Evolutionary conservation across 2,329 filamentous ascomycete genomes (phyloP).

Genomic region (Aspergillus niger): DNA sequence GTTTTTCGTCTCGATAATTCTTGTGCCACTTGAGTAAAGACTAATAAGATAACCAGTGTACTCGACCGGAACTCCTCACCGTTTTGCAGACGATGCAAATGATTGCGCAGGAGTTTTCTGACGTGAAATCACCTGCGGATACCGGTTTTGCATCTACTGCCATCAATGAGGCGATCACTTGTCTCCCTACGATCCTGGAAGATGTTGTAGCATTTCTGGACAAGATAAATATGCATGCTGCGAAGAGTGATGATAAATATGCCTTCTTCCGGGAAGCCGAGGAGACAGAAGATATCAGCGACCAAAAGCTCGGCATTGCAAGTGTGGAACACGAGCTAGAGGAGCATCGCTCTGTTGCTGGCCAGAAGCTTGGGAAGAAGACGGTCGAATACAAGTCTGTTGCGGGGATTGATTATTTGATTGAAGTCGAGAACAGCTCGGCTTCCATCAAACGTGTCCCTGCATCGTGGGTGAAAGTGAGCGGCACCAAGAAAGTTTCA

Average conservation of each 20-base stretch:
- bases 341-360: constrained; percentile 71
- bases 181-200: constrained; percentile 74
- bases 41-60: constrained; percentile 57
- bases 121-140: constrained; percentile 65
- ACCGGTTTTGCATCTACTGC: constrained; percentile 72
- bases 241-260: constrained; percentile 88
- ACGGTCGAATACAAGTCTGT: constrained; percentile 79
- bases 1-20: not conserved
- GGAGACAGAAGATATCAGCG: constrained; percentile 85
- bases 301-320: constrained; percentile 89
- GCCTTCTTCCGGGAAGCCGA: constrained; percentile 84
- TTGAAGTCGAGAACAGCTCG: constrained; percentile 78
- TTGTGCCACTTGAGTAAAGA: not conserved
- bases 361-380: constrained; percentile 70
- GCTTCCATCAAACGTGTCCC: constrained; percentile 80
- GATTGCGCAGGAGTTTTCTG: constrained; percentile 74
- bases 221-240: constrained; percentile 80
- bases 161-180: constrained; percentile 70
- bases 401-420: constrained; percentile 88
- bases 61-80: constrained; percentile 80
- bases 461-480: constrained; percentile 92
- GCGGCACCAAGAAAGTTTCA: constrained; percentile 86
- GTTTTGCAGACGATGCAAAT: constrained; percentile 83
- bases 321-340: constrained; percentile 87
- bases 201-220: constrained; percentile 75